phyloP scores from a whole-genome alignment of 495 filamentous ascomycete species.

The Clohesyomyces aquaticus region DNA sequence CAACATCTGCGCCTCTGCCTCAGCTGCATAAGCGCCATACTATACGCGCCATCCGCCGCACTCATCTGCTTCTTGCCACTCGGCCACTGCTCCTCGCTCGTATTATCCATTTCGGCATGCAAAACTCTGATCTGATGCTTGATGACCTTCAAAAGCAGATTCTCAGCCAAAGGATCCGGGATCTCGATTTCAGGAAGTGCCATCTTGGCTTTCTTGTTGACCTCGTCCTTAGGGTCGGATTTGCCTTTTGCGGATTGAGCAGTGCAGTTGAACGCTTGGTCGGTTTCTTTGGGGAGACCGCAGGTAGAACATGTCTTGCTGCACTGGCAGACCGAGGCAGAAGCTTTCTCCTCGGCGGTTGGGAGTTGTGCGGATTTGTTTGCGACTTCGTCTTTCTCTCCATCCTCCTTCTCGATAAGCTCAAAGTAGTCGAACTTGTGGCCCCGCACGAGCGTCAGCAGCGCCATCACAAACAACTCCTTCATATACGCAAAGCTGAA shows the following conservation, averaged over 20 bases:
- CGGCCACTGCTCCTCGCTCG: slow-evolving; percentile 33
- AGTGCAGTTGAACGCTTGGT: too few species aligned
- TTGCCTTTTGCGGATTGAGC: too few species aligned
- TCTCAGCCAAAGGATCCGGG: slow-evolving; percentile 39
- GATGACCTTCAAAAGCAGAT: slow-evolving; percentile 38
- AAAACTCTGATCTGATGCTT: slow-evolving; percentile 39
- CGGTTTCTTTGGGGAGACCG: not conserved
- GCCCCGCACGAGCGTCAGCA: slow-evolving; percentile 35
- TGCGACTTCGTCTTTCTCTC: slow-evolving; percentile 16
- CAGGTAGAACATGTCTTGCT: slow-evolving; percentile 16
- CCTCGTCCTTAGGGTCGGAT: not conserved
- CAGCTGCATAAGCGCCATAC: too few species aligned
- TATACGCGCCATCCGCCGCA: not conserved
- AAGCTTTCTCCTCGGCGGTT: slow-evolving; percentile 5
- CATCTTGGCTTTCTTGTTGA: slow-evolving; percentile 8
- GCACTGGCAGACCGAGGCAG: slow-evolving; percentile 17
- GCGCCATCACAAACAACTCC: slow-evolving; percentile 39
- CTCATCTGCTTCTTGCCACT: slow-evolving; percentile 19
- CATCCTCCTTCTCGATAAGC: slow-evolving; percentile 1
- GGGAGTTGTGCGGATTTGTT: not conserved
- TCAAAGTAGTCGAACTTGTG: slow-evolving; percentile 35
- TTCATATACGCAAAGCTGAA: slow-evolving; percentile 44
- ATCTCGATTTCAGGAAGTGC: slow-evolving; percentile 35
- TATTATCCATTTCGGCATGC: slow-evolving; percentile 44
- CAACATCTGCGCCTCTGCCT: not conserved